Evolutionary conservation across 176 grass and related monocot species (phyloP).

Genomic region (Cocos nucifera): DNA sequence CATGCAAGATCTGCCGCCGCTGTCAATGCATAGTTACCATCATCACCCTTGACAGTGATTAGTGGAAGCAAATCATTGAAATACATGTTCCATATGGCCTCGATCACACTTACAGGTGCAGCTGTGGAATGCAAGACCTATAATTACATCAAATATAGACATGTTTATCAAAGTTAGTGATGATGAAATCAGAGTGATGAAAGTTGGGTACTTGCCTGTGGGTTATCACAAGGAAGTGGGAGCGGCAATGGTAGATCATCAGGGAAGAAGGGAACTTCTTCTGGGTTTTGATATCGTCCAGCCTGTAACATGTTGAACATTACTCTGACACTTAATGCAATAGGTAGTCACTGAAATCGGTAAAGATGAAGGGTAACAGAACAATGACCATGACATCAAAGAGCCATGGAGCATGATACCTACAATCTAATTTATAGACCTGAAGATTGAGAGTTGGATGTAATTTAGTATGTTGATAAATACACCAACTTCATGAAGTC

Average conservation of each 20-base stretch:
- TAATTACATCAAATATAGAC: background rate
- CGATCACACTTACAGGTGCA: conserved; percentile 41
- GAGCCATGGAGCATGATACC: too few species aligned
- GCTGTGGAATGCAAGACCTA: conserved; percentile 63
- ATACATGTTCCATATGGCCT: conserved; percentile 92
- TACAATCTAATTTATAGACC: too few species aligned
- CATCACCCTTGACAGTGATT: conserved; percentile 57
- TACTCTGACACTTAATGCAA: too few species aligned
- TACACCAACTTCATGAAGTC: too few species aligned
- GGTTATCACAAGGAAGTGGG: conserved; percentile 18
- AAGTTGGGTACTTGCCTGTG: conserved; percentile 26
- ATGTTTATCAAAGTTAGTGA: background rate
- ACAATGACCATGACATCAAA: too few species aligned
- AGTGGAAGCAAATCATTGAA: conserved; percentile 65
- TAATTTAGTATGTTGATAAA: too few species aligned
- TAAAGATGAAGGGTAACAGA: too few species aligned
- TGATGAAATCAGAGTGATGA: conserved; percentile 14
- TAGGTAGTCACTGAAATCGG: too few species aligned
- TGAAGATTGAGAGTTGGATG: too few species aligned
- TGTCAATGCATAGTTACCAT: conserved; percentile 71
- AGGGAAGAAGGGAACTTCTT: conserved; percentile 79
- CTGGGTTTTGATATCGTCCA: conserved; percentile 72
- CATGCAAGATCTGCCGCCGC: conserved; percentile 68
- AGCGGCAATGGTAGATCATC: conserved; percentile 43
- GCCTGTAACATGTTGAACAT: conserved; percentile 24